Base-by-base conservation (phyloP, 2,329 filamentous ascomycete genomes). In the Aspergillus floridensis region DNA sequence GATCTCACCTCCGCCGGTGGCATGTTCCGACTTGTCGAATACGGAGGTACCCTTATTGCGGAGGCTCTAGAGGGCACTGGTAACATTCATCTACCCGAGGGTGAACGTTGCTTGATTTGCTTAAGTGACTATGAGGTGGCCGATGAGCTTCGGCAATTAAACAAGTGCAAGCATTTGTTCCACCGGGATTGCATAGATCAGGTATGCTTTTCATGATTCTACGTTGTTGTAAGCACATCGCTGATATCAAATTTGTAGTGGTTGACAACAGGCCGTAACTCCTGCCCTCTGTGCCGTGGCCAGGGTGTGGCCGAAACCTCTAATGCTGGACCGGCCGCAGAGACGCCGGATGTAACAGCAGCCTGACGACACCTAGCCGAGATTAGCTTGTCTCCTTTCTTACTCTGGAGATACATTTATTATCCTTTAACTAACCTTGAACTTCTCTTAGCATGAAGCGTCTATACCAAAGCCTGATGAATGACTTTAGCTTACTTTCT, bases 121-220 rank as follows among this genome's bases (percentile, higher is more conserved):
- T 75, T 89, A 48, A 85, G 83, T 63, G 86, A 89, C 65, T 89
- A 88, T 68, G 85, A 87, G 70, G 77, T 76, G 12, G 80, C 81
- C 8, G 87, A 89, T 63, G 82, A 87, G 66, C 81, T 85, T 24
- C 79, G 87, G 60, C 82, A 83, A 69, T 76, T 90, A 59, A 76
- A 80, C 59, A 86, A 85, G 70, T 90, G 87, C 76, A 82, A 82
- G 50, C 87, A 90, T 71, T 70, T 88, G 59, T 90, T 87, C 74
- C 87, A 90, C 74, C 82, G 81, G 64, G 83, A 88, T 65, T 90
- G 87, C 72, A 89, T 90, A 71, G 87, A 89, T 71, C 84, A 88
- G 80, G 86, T 88, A 81, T 68, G 69, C 44, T 44, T 14, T 7
- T 7, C n/a, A 24, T 29, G 26, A 10, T 44, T 12, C 10, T n/a